Conservation (phyloP, 345 rosid genomes). For the Eutrema yunnanense region DNA sequence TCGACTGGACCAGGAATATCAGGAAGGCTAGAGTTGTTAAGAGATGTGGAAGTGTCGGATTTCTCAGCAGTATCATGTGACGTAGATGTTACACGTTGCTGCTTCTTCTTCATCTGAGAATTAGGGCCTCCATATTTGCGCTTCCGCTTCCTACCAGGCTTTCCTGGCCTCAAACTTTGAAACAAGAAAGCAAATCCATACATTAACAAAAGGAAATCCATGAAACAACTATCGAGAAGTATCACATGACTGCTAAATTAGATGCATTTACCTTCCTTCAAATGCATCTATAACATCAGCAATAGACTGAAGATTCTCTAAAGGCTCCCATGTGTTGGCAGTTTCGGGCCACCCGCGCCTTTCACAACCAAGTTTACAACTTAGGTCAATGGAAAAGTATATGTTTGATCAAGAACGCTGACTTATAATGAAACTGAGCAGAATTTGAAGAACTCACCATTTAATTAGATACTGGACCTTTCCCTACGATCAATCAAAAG, state of each 20-base stretch:
- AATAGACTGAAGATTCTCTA: constrained; percentile 88
- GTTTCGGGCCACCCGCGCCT: constrained; percentile 99
- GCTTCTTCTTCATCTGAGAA: constrained; percentile 72
- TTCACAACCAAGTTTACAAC: constrained; percentile 24
- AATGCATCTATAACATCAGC: constrained; percentile 90
- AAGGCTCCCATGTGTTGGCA: constrained; percentile 97
- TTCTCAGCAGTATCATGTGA: constrained; percentile 36
- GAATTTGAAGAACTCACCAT: constrained; percentile 56
- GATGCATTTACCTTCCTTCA: constrained; percentile 65
- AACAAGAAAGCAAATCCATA: constrained; percentile 5
- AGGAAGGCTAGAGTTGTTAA: constrained; percentile 32
- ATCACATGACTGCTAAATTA: neutral
- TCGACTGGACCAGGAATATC: constrained; percentile 29
- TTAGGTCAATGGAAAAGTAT: constrained; percentile 16
- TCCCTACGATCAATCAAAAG: constrained; percentile 44
- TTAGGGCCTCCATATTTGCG: constrained; percentile 57
- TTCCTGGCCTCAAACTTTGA: constrained; percentile 67
- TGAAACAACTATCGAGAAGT: neutral
- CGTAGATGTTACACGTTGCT: constrained; percentile 32
- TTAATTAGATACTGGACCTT: constrained; percentile 91
- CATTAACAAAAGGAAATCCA: neutral
- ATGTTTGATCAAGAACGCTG: neutral
- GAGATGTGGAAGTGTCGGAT: constrained; percentile 34
- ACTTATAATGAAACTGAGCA: neutral
- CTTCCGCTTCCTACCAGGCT: constrained; percentile 75